Base-by-base conservation (phyloP, 345 rosid genomes). In the Noccaea bulbosa region DNA sequence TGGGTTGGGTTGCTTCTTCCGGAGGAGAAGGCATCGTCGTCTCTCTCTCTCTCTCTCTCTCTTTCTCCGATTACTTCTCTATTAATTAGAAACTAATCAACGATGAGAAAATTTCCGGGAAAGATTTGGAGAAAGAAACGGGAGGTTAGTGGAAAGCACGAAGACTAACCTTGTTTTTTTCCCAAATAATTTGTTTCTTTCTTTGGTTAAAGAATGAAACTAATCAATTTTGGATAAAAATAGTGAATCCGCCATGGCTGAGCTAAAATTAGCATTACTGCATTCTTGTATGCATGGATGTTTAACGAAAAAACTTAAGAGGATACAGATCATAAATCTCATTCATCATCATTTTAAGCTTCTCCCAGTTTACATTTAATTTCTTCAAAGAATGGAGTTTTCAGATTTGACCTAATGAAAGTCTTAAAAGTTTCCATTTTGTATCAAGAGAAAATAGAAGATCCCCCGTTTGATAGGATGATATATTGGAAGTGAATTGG, bases 21-120 rank as follows among this genome's bases (percentile, higher is more conserved):
- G 64, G 73, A 66, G 77, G 80, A 77, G 80, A 61, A 77, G 80
- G 69, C 80, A 77, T 77, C 22, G 38, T 50, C 4, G 47, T 38
- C 14, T 57, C 51, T 32, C 35, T 49, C 65, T 56, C 70, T 7
- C 12, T 2, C 20, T 8, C 51, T 41, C 62, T 24, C 54, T 45
- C n/a, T 4, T 11, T 34, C 12, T 47, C n/a, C 14, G 54, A 15
- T 10, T 34, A 15, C 5, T 11, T 30, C 22, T 70, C 1, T 37
- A 27, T 61, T 37, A 11, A 17, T 7, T 52, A 17, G 53, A 63
- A 48, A 40, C 24, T 70, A 32, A 54, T 54, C 41, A 62, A 27
- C 30, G 30, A 27, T 27, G 30, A 27, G 30, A 27, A 37, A 4
- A 2, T 52, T 51, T 24, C 56, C 6, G 34, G 51, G 50, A 46